Conservation (phyloP, 2,329 filamentous ascomycete species). For the Coleophoma cylindrospora region DNA sequence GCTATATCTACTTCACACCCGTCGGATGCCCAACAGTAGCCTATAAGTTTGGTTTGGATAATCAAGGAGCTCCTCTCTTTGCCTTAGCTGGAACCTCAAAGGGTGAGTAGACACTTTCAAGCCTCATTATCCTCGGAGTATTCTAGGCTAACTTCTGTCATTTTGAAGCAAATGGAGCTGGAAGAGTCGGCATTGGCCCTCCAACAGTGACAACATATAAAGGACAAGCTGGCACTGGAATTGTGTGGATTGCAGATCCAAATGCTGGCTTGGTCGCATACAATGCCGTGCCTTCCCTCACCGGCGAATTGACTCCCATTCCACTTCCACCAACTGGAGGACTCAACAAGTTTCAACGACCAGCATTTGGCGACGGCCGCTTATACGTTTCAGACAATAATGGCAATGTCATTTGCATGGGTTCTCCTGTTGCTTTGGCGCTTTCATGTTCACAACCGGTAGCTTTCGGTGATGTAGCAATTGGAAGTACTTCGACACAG, state of each 20-base stretch:
- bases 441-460: slow-evolving; percentile 34
- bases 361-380: slow-evolving; percentile 35
- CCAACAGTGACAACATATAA: slow-evolving; percentile 30
- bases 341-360: slow-evolving; percentile 32
- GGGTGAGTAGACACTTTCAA: too few relatives aligned
- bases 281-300: slow-evolving; percentile 30
- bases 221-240: slow-evolving; percentile 29
- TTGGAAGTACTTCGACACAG: slow-evolving; percentile 25
- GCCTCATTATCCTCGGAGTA: too few relatives aligned
- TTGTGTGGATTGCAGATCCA: slow-evolving; percentile 35
- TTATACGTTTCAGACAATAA: slow-evolving; percentile 30
- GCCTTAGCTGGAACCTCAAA: slow-evolving; percentile 23
- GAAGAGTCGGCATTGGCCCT: slow-evolving; percentile 25
- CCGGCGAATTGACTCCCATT: slow-evolving; percentile 30
- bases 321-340: slow-evolving; percentile 31
- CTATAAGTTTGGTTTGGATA: slow-evolving; percentile 20
- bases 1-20: slow-evolving; percentile 28
- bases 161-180: slow-evolving; percentile 14
- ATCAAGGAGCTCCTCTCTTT: slow-evolving; percentile 19
- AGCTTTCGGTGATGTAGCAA: slow-evolving; percentile 31
- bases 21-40: slow-evolving; percentile 22
- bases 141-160: too few relatives aligned
- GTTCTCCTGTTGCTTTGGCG: slow-evolving; percentile 35
- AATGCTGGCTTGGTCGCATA: slow-evolving; percentile 33
- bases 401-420: slow-evolving; percentile 28